Base-by-base conservation (phyloP, 108 stramenopile genomes). In the Fragilaria crotonensis region DNA sequence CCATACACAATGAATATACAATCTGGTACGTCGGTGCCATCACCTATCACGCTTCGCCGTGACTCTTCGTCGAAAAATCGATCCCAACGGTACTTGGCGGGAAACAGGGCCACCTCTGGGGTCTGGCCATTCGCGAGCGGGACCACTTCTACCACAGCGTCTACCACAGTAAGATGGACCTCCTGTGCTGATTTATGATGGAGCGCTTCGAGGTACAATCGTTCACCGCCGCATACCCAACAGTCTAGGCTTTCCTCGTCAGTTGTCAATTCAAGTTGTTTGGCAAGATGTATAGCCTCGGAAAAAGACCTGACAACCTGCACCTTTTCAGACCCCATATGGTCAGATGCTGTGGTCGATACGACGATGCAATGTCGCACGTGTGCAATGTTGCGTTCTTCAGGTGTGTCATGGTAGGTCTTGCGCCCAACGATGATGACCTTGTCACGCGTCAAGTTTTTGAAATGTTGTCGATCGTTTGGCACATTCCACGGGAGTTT, bases 201-300 rank as follows among this genome's bases (percentile, higher is more conserved):
- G 52, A 92, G 60, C 0, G 87, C 84, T 54, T 88, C 85, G 33
- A 63, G 64, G 41, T 80, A 92, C 7, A 89, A 47, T 17, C 51
- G 41, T 74, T 87, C 83, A 2, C 90, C 90, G 18, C 90, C 90
- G 46, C 62, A 82, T 18, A 92, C 70, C 90, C 90, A 92, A 52
- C 85, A 88, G 41, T 66, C 56, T n/a, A 77, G 68, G 3, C 2
- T 33, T 32, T 64, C 26, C 9, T 1, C 3, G 25, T 20, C 21
- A 25, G 30, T 41, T 17, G 29, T 19, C 25, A 48, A 21, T 22
- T 57, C 48, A 25, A 80, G 58, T 45, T 57, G 27, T 33, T 63
- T 48, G 18, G 87, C 85, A 18, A 78, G 5, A n/a, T 68, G 51
- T 45, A 92, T 45, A 0, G 90, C 90, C 41, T 86, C 77, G 3